phyloP scores from a whole-genome alignment of 129 eudicot species.

The Flaveria trinervia region DNA sequence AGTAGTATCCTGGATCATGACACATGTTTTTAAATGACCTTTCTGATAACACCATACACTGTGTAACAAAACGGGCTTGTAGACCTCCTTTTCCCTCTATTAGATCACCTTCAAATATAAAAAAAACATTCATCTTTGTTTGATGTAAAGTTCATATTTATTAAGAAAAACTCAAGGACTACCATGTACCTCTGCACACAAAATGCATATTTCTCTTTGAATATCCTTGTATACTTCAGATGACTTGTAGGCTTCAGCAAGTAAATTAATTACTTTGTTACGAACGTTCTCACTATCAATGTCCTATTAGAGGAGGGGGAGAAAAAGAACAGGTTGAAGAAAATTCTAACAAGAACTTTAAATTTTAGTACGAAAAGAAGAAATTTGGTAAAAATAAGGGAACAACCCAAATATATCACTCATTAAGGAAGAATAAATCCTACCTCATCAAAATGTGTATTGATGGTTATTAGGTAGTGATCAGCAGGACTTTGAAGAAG shows the following conservation, averaged over 20 bases:
- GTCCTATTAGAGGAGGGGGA: background rate
- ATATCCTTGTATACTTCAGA: conserved; percentile 41
- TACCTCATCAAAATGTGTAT: conserved; percentile 72
- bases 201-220: conserved; percentile 36
- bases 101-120: conserved; percentile 20
- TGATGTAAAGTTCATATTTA: background rate
- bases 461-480: conserved; percentile 64
- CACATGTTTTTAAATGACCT: conserved; percentile 70
- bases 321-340: background rate
- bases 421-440: background rate
- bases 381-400: background rate
- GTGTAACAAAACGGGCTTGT: conserved; percentile 46
- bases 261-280: conserved; percentile 47
- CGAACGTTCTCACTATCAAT: background rate
- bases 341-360: background rate
- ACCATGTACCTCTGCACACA: conserved; percentile 43
- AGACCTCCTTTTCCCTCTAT: conserved; percentile 40
- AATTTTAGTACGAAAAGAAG: background rate
- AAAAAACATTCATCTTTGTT: background rate
- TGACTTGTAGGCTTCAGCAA: conserved; percentile 53
- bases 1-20: conserved; percentile 75
- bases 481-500: conserved; percentile 58
- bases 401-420: no score
- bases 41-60: conserved; percentile 53
- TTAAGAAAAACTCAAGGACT: background rate